phyloP scores from a whole-genome alignment of 176 grass and related monocot species.

The Eragrostis nindensis region DNA sequence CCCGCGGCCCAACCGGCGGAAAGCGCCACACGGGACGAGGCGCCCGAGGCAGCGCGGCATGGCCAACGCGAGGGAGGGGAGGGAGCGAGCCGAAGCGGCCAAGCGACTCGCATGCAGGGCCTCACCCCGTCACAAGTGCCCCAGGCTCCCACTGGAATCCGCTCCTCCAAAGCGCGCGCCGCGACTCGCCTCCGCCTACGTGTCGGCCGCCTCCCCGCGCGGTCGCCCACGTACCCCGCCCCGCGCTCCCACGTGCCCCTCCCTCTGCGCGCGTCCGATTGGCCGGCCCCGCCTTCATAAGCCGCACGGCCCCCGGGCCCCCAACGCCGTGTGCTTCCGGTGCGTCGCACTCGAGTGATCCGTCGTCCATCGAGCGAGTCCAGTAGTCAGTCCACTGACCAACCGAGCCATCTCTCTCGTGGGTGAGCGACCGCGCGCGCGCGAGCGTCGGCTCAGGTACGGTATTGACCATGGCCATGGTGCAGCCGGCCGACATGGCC shows the following conservation, averaged over 20 bases:
- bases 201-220: conserved; percentile 63
- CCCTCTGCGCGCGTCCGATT: conserved; percentile 78
- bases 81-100: conserved; percentile 3
- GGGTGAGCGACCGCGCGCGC: no score
- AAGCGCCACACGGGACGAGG: conserved; percentile 41
- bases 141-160: conserved; percentile 26
- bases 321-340: conserved; percentile 31
- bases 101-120: conserved; percentile 29
- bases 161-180: conserved; percentile 21
- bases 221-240: conserved; percentile 86
- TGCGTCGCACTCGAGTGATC: not conserved
- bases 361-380: conserved; percentile 16
- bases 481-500: conserved; percentile 69
- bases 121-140: not conserved
- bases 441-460: no score
- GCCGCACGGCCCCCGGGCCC: not conserved
- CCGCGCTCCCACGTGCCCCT: conserved; percentile 66
- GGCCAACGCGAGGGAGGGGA: conserved; percentile 26
- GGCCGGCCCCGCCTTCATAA: conserved; percentile 62
- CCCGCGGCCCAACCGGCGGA: conserved; percentile 6
- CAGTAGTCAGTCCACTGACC: no score
- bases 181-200: conserved; percentile 58
- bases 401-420: no score
- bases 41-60: conserved; percentile 31
- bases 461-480: no score